phyloP scores from a whole-genome alignment of 768 basidiomycete species.

The Daedaleopsis nitida region DNA sequence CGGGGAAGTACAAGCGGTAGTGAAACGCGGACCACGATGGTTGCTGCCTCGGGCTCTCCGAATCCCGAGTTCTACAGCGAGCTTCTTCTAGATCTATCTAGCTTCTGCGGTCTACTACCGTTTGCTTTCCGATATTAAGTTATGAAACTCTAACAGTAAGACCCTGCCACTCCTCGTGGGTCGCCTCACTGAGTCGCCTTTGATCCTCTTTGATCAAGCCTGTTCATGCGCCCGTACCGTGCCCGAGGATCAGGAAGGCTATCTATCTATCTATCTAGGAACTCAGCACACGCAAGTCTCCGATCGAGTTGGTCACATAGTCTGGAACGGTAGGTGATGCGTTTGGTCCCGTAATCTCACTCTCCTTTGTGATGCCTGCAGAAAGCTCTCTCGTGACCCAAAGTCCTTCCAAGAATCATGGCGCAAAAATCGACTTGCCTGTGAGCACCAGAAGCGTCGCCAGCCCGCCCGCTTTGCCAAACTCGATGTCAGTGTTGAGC shows the following conservation, averaged over 20 bases:
- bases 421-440: conserved; percentile 47
- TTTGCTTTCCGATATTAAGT: background rate
- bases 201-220: conserved; percentile 1
- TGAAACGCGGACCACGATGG: background rate
- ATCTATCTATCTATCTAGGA: conserved; percentile 1
- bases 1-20: conserved; percentile 8
- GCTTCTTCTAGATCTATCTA: conserved; percentile 1
- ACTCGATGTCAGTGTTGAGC: conserved; percentile 93
- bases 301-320: conserved; percentile 80
- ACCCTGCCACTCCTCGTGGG: background rate
- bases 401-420: background rate
- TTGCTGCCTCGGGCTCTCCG: background rate
- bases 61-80: conserved; percentile 4
- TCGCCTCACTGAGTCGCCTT: too few species aligned
- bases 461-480: conserved; percentile 85
- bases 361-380: conserved; percentile 75
- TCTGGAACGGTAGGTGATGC: conserved; percentile 76
- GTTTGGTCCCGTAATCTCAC: conserved; percentile 70
- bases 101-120: background rate
- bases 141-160: background rate
- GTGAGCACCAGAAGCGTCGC: conserved; percentile 89
- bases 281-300: conserved; percentile 59
- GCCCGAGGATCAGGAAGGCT: background rate
- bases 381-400: conserved; percentile 2
- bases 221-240: background rate